phyloP scores from a whole-genome alignment of 2,329 filamentous ascomycete species.

The Calonectria hongkongensis region DNA sequence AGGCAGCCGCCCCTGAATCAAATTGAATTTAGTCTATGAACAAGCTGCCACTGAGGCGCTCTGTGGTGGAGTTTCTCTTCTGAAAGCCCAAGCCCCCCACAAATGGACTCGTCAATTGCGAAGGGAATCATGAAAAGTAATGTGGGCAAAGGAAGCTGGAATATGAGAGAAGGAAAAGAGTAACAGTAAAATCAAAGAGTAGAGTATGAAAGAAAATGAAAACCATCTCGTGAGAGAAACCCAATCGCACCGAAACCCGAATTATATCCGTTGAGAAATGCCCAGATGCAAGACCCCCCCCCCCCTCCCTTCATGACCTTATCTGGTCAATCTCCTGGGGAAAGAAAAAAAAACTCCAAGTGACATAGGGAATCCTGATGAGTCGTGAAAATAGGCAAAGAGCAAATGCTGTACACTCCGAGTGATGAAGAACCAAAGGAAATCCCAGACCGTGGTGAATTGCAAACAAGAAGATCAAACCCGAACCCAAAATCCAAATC shows the following conservation, averaged over 20 bases:
- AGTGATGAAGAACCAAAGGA: constrained; percentile 24
- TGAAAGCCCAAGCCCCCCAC: constrained; percentile 21
- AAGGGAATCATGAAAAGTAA: constrained; percentile 39
- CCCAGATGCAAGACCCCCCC: constrained; percentile 43
- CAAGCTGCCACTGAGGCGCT: constrained; percentile 31
- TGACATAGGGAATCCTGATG: constrained; percentile 7
- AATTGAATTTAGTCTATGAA: constrained; percentile 49
- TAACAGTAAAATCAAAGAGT: constrained; percentile 7
- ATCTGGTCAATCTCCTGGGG: constrained; percentile 42
- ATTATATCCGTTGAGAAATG: constrained; percentile 51
- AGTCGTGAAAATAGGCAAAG: constrained; percentile 32
- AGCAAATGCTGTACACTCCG: constrained; percentile 23
- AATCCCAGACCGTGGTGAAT: constrained; percentile 39
- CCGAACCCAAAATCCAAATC: constrained; percentile 32
- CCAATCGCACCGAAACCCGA: constrained; percentile 35
- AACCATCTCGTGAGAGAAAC: constrained; percentile 47
- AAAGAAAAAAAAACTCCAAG: constrained; percentile 18
- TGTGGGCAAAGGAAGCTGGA: constrained; percentile 22
- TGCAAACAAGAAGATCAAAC: background rate
- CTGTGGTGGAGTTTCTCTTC: constrained; percentile 33
- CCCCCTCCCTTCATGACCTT: constrained; percentile 39
- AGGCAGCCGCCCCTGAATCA: constrained; percentile 49
- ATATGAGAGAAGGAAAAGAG: background rate
- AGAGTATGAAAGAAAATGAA: constrained; percentile 23
- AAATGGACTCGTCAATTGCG: constrained; percentile 33